phyloP scores from a whole-genome alignment of 2,329 filamentous ascomycete species.

The Hortaea sp. region DNA sequence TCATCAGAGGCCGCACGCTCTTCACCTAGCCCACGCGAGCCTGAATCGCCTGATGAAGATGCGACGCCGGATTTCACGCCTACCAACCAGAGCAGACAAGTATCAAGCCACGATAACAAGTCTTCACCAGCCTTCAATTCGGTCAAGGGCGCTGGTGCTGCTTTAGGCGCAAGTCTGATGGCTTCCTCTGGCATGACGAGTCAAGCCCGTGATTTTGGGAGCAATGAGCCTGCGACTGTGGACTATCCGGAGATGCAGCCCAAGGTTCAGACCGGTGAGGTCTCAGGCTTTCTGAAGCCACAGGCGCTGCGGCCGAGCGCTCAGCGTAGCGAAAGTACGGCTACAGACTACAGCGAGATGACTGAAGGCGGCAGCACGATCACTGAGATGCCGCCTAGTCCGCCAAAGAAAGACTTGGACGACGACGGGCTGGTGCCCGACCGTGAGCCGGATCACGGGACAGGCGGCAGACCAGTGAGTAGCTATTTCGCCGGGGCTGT shows the following conservation, averaged over 20 bases:
- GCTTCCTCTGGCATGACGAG: slow-evolving; percentile 27
- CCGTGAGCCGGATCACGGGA: neutral
- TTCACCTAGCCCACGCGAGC: slow-evolving; percentile 6
- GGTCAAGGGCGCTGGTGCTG: slow-evolving; percentile 37
- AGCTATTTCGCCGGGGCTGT: slow-evolving; percentile 12
- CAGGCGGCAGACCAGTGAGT: slow-evolving; percentile 6
- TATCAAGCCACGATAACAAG: slow-evolving; percentile 12
- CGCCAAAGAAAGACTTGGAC: slow-evolving; percentile 36
- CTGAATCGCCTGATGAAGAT: neutral
- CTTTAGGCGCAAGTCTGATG: slow-evolving; percentile 38
- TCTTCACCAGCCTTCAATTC: slow-evolving; percentile 26
- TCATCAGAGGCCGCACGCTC: neutral
- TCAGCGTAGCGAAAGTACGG: slow-evolving; percentile 5
- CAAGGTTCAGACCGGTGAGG: slow-evolving; percentile 12
- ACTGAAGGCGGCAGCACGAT: slow-evolving; percentile 6
- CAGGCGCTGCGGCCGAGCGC: neutral
- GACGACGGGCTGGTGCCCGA: slow-evolving; percentile 7
- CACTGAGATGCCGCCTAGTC: slow-evolving; percentile 30
- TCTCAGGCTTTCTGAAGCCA: slow-evolving; percentile 2
- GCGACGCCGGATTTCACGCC: slow-evolving; percentile 21
- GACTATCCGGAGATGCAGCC: slow-evolving; percentile 14
- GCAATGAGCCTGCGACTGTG: slow-evolving; percentile 13
- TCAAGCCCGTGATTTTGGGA: slow-evolving; percentile 25
- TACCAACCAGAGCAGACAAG: slow-evolving; percentile 24
- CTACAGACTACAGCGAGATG: slow-evolving; percentile 4